Evolutionary conservation across 495 filamentous ascomycete species (phyloP), one percentile per base, ranked within the genome.

Genomic region (Aspergillus biplanus): DNA sequence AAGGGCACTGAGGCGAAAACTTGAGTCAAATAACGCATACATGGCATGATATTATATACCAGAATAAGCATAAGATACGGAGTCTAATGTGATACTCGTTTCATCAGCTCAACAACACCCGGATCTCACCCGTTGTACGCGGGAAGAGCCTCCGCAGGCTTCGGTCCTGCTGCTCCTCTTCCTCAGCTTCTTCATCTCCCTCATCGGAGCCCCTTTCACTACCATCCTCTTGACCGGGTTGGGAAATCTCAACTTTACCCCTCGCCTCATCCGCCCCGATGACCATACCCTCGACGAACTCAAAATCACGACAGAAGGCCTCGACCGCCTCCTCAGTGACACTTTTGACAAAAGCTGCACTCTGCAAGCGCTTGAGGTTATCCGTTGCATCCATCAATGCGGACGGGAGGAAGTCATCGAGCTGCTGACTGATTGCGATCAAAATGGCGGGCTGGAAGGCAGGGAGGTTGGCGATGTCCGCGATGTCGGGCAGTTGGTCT

Each of bases 361-460:
- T 91, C 62, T 87, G 86, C 12, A 98, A 75, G 12, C 82, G 79
- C 65, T 89, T 89, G 49, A 99, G 73, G 59, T 92, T 89, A 62
- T 95, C 87, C 60, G 88, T 83, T 4, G 93, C 92, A 71, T 99
- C 95, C 85, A 97, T 95, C 16, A 97, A 76, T 8, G 94, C 95
- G 8, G 91, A 94, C 0, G 93, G 93, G 21, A 99, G 82, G 75
- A 97, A 98, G 65, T 91, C 88, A 73, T 99, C 96, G 5, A 99
- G 85, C 32, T 85, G 83, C 68, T 96, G 91, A 69, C 89, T 89
- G 7, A 88, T 87, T 39, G 78, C 71, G 12, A 82, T 76, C 27
- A 97, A 82, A 4, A 84, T 74, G 12, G 84, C 78, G 0, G 87
- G 84, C 59, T 90, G 86, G 71, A 93, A 87, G 18, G 84, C 75